These are phyloP conservation scores for Groenewaldozyma salmanticensis DNA, from an alignment of 805 yeast genomes.

Conservation along the genomic window DNA sequence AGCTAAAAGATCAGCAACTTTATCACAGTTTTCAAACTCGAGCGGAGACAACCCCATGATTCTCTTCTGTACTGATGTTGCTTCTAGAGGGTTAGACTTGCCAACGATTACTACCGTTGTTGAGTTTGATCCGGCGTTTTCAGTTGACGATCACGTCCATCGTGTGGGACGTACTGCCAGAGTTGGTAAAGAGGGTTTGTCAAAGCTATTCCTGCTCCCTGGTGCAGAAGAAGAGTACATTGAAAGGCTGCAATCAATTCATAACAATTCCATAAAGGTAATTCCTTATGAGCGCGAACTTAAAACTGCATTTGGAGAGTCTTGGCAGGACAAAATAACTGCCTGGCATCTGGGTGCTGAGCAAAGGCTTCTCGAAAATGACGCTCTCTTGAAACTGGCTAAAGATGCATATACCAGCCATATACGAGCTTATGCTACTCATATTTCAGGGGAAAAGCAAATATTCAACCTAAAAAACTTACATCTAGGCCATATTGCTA, in stretches of 20 bases:
- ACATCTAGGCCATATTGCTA: conserved; percentile 94
- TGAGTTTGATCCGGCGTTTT: conserved; percentile 92
- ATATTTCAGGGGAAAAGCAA: conserved; percentile 66
- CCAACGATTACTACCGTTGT: conserved; percentile 78
- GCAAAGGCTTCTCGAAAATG: conserved; percentile 72
- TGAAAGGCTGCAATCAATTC: conserved; percentile 48
- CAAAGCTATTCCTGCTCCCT: conserved; percentile 73
- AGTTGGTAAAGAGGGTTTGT: conserved; percentile 80
- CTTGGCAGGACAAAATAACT: conserved; percentile 92
- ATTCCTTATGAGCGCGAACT: conserved; percentile 34
- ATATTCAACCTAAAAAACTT: conserved; percentile 71
- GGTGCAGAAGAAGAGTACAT: conserved; percentile 82
- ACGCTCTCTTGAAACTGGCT: conserved; percentile 52
- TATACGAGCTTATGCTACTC: conserved; percentile 93
- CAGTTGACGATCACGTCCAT: conserved; percentile 90
- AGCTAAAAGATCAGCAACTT: conserved; percentile 68
- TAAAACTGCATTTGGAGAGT: conserved; percentile 30
- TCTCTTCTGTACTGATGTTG: conserved; percentile 93
- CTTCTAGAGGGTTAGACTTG: conserved; percentile 91
- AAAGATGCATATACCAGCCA: conserved; percentile 79
- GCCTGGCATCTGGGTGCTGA: conserved; percentile 91
- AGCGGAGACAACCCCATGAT: conserved; percentile 32
- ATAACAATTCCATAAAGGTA: conserved; percentile 44
- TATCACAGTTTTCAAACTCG: conserved; percentile 42
- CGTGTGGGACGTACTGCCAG: conserved; percentile 97